A percentile compares a stretch with the other conserved stretches of the same genome.
phyloP scores from a whole-genome alignment of 2,329 filamentous ascomycete species.

The Epichloe elymi region DNA sequence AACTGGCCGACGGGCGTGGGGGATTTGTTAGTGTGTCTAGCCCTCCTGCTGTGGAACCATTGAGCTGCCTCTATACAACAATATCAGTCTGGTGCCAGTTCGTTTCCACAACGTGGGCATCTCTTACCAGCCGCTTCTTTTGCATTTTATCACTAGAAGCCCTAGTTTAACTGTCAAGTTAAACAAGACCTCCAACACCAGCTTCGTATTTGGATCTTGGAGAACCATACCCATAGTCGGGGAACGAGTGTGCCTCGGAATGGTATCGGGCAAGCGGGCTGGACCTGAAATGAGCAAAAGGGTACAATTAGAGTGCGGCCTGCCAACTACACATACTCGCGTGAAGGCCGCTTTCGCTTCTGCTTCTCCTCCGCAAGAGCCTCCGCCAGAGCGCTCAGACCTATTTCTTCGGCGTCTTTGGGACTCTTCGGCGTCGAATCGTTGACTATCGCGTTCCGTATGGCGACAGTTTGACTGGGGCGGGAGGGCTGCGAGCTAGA shows the following conservation, averaged over 20 bases:
- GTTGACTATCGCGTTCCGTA: conserved; percentile 1
- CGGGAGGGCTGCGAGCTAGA: neutral
- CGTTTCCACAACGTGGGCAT: neutral
- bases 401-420: conserved; percentile 6
- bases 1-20: neutral
- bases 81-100: conserved; percentile 2
- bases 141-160: conserved; percentile 10
- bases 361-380: conserved; percentile 1
- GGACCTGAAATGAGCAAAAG: neutral
- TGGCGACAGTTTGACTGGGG: neutral
- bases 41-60: conserved; percentile 1
- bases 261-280: conserved; percentile 23
- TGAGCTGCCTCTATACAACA: conserved; percentile 2
- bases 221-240: conserved; percentile 27
- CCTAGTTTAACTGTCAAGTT: conserved; percentile 9
- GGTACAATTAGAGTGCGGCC: neutral
- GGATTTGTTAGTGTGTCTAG: conserved; percentile 5
- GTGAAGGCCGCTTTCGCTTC: conserved; percentile 14
- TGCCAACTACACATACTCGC: conserved; percentile 16
- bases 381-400: conserved; percentile 1
- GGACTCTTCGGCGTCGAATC: conserved; percentile 16
- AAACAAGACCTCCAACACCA: neutral
- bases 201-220: no score
- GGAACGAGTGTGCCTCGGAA: conserved; percentile 25
- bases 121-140: conserved; percentile 14